Conservation (phyloP, 768 basidiomycete genomes). For the Xerocomellus intermedius region DNA sequence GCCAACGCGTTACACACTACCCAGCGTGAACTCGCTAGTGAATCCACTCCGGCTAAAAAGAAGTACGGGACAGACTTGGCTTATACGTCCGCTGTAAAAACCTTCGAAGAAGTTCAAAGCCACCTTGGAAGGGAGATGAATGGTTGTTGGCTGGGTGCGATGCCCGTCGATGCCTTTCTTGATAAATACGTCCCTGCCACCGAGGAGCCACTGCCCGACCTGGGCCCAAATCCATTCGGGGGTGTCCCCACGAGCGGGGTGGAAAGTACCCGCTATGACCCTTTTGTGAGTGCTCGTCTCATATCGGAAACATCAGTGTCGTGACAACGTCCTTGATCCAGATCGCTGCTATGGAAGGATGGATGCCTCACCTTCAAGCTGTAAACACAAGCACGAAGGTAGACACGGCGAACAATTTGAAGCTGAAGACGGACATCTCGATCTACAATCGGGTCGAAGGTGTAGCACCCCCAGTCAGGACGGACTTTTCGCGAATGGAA, state of each 20-base stretch:
- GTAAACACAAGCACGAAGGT: background rate
- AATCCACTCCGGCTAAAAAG: background rate
- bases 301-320: background rate
- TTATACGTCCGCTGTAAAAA: background rate
- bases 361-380: background rate
- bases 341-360: background rate
- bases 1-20: too few relatives aligned
- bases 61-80: background rate
- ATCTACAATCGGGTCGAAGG: too few relatives aligned
- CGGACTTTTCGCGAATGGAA: too few relatives aligned
- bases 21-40: too few relatives aligned
- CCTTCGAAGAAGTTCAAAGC: background rate
- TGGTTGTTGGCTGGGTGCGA: background rate
- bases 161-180: background rate
- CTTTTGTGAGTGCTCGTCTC: background rate
- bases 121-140: background rate
- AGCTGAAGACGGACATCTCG: conserved; percentile 3
- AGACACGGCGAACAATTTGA: background rate
- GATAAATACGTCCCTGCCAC: background rate
- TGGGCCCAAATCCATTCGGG: too few relatives aligned
- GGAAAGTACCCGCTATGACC: background rate
- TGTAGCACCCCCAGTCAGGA: too few relatives aligned
- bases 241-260: background rate
- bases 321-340: background rate
- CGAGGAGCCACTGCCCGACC: background rate